Evolutionary conservation across 2,329 filamentous ascomycete genomes (phyloP).

Genomic region (Xylaria multiplex): DNA sequence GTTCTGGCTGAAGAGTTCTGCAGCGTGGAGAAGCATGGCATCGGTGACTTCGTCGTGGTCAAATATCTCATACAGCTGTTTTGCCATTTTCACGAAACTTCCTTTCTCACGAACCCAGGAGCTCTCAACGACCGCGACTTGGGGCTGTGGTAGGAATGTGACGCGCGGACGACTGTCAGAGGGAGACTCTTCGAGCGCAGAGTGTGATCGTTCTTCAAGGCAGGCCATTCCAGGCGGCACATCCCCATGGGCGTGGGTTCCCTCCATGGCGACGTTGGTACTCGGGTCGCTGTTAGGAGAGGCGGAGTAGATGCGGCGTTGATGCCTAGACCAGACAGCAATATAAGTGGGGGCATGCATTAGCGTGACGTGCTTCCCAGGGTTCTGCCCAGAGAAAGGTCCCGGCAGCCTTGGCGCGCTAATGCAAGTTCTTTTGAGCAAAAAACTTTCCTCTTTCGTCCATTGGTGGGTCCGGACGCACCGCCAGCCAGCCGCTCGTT

Average conservation of each 20-base stretch:
- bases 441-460: conserved; percentile 6
- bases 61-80: conserved; percentile 18
- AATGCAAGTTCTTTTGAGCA: conserved; percentile 3
- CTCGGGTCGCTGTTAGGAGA: conserved; percentile 5
- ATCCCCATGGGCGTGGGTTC: background rate
- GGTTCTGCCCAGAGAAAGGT: background rate
- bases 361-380: background rate
- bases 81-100: conserved; percentile 8
- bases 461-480: background rate
- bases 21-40: conserved; percentile 50
- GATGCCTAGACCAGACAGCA: background rate
- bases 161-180: conserved; percentile 2
- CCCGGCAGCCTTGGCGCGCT: background rate
- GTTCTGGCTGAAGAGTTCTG: conserved; percentile 53
- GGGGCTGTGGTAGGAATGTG: conserved; percentile 14
- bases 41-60: conserved; percentile 47
- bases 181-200: background rate
- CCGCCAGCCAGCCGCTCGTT: no score
- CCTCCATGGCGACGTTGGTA: conserved; percentile 3
- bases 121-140: conserved; percentile 5
- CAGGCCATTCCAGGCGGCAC: background rate
- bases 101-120: conserved; percentile 1
- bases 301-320: background rate
- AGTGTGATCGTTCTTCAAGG: conserved; percentile 1
- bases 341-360: no score